A percentile compares a stretch with the other conserved stretches of the same genome.
These are phyloP conservation scores for Condylostoma magnum DNA, from an alignment of 169 alveolate species.

Conservation along the genomic window DNA sequence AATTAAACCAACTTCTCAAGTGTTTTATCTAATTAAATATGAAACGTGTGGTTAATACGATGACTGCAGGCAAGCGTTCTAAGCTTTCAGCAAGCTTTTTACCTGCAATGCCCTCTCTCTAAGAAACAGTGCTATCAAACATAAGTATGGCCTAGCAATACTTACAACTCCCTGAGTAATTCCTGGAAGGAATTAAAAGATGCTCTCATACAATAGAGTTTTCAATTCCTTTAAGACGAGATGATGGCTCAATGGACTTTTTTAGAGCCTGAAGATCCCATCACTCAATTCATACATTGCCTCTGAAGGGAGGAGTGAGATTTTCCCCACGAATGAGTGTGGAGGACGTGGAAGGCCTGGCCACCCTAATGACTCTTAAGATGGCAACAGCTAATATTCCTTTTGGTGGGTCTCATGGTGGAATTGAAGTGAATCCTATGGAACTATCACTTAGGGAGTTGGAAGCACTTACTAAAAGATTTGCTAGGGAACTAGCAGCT, in stretches of 20 bases:
- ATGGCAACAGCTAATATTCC: slow-evolving; percentile 59
- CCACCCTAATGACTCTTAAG: slow-evolving; percentile 65
- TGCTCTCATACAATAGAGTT: slow-evolving; percentile 42
- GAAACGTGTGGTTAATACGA: too few relatives aligned
- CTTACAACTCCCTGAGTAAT: neutral
- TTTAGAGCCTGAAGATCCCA: slow-evolving; percentile 64
- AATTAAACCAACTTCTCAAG: too few relatives aligned
- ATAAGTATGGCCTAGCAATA: too few relatives aligned
- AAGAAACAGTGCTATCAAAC: too few relatives aligned
- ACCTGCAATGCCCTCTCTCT: too few relatives aligned
- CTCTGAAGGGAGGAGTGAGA: slow-evolving; percentile 74
- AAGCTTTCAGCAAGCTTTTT: too few relatives aligned
- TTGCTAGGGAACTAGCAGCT: slow-evolving; percentile 64
- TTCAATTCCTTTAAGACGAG: slow-evolving; percentile 56
- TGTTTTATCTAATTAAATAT: too few relatives aligned
- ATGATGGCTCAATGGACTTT: slow-evolving; percentile 57
- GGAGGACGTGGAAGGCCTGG: slow-evolving; percentile 62
- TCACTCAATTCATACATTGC: slow-evolving; percentile 60
- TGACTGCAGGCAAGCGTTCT: too few relatives aligned
- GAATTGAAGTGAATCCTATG: slow-evolving; percentile 57
- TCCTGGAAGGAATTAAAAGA: slow-evolving; percentile 24
- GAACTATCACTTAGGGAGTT: slow-evolving; percentile 50
- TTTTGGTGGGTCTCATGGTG: slow-evolving; percentile 78
- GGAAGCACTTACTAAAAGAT: slow-evolving; percentile 63
- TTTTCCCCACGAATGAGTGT: slow-evolving; percentile 41